A percentile compares a stretch with the other conserved stretches of the same genome.
phyloP scores from a whole-genome alignment of 2,329 filamentous ascomycete genomes.

The Fusarium setosum region DNA sequence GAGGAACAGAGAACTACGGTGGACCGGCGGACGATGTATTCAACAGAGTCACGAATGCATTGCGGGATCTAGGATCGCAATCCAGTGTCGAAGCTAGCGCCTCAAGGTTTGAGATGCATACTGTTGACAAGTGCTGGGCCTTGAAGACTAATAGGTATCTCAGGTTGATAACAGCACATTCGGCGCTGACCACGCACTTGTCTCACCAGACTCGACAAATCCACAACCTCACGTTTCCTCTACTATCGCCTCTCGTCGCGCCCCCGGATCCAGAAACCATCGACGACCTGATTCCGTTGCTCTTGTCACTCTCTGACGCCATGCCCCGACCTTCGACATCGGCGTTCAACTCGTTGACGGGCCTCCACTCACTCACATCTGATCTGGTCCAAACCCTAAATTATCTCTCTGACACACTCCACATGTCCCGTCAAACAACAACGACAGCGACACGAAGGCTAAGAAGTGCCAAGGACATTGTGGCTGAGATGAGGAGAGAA shows the following conservation, averaged over 20 bases:
- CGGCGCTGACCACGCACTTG: slow-evolving; percentile 79
- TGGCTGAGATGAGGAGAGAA: slow-evolving; percentile 86
- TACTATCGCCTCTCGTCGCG: slow-evolving; percentile 76
- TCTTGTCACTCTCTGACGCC: slow-evolving; percentile 71
- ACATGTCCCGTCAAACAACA: slow-evolving; percentile 92
- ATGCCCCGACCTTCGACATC: slow-evolving; percentile 74
- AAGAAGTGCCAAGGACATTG: slow-evolving; percentile 84
- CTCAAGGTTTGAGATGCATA: slow-evolving; percentile 65
- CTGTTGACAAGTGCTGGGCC: background rate
- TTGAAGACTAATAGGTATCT: slow-evolving; percentile 23
- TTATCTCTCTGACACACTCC: slow-evolving; percentile 88
- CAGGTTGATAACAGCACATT: slow-evolving; percentile 81
- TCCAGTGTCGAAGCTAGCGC: slow-evolving; percentile 78
- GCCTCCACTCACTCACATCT: slow-evolving; percentile 76
- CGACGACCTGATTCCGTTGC: slow-evolving; percentile 75
- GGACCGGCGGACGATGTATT: slow-evolving; percentile 75
- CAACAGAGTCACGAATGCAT: slow-evolving; percentile 73
- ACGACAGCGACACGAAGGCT: slow-evolving; percentile 83
- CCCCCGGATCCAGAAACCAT: slow-evolving; percentile 73
- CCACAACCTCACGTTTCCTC: slow-evolving; percentile 76
- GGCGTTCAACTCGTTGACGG: slow-evolving; percentile 73
- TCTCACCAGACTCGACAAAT: slow-evolving; percentile 80
- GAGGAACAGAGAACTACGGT: slow-evolving; percentile 74
- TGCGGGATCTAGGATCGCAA: slow-evolving; percentile 79
- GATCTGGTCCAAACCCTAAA: slow-evolving; percentile 85